Evolutionary conservation across 805 yeast genomes (phyloP).

Genomic region (Sugiyamaella floridensis): DNA sequence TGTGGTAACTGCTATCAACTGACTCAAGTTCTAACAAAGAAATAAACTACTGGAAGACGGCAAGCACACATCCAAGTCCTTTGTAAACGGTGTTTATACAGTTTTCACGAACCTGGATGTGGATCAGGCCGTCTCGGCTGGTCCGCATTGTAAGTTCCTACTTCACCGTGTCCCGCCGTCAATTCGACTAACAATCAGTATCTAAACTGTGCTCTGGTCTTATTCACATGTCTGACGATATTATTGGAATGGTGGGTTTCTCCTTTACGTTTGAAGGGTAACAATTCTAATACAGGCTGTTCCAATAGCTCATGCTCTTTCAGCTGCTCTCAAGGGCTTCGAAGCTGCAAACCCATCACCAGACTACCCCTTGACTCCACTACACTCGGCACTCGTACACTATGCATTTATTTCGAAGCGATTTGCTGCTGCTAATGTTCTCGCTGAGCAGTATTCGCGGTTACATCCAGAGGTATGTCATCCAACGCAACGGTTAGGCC

Average conservation of each 20-base stretch:
- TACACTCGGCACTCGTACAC: neutral
- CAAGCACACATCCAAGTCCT: too few relatives aligned
- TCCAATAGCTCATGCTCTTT: neutral
- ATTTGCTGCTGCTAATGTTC: neutral
- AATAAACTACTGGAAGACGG: too few relatives aligned
- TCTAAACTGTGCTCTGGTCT: neutral
- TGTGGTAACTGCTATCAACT: neutral
- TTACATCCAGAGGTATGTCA: neutral
- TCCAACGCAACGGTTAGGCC: too few relatives aligned
- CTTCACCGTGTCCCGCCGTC: neutral
- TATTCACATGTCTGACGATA: neutral
- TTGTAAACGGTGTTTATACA: too few relatives aligned
- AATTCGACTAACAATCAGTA: neutral
- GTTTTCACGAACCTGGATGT: neutral
- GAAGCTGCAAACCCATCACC: neutral
- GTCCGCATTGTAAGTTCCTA: neutral
- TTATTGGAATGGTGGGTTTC: neutral
- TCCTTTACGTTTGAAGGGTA: neutral
- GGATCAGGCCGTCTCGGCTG: neutral
- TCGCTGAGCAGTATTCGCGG: neutral
- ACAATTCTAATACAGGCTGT: neutral
- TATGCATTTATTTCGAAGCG: neutral
- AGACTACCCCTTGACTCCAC: neutral
- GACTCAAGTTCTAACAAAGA: too few relatives aligned
- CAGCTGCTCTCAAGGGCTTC: neutral